A percentile compares a stretch with the other conserved stretches of the same genome.
These are phyloP conservation scores for Candida nemodendra DNA, from an alignment of 805 yeast genomes.

Conservation along the genomic window DNA sequence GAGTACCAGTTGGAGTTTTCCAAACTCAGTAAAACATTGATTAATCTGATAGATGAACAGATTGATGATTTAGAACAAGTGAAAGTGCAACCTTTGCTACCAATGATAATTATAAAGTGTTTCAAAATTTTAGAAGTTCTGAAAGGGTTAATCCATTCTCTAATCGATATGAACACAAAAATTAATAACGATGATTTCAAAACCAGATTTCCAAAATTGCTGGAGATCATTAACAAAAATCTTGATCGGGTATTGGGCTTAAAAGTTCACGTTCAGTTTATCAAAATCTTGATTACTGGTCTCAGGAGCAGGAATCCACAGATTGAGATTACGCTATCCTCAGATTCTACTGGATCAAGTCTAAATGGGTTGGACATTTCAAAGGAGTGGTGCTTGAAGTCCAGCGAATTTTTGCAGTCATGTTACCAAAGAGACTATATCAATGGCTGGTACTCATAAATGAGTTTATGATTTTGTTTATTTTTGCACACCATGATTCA, in stretches of 20 bases:
- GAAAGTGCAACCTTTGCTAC: conserved; percentile 26
- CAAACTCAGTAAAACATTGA: conserved; percentile 27
- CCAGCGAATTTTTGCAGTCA: conserved; percentile 16
- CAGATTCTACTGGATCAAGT: conserved; percentile 6
- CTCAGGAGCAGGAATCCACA: conserved; percentile 5
- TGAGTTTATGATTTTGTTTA: neutral
- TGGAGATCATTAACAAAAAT: conserved; percentile 20
- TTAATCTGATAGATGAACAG: conserved; percentile 30
- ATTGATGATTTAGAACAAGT: conserved; percentile 29
- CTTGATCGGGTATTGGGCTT: conserved; percentile 16
- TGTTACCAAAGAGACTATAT: conserved; percentile 23
- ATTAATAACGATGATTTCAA: conserved; percentile 23
- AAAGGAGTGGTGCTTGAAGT: conserved; percentile 25
- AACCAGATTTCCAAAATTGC: conserved; percentile 23
- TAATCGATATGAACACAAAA: conserved; percentile 24
- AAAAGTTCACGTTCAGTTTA: conserved; percentile 19
- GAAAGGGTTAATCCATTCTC: conserved; percentile 18
- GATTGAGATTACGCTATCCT: conserved; percentile 10
- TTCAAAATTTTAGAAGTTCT: conserved; percentile 22
- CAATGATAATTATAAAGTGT: conserved; percentile 27
- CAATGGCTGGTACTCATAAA: conserved; percentile 28
- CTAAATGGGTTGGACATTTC: conserved; percentile 11
- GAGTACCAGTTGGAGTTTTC: conserved; percentile 31
- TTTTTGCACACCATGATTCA: too few relatives aligned
- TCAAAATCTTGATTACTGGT: conserved; percentile 12